phyloP scores from a whole-genome alignment of 129 eudicot genomes.

The Scalesia atractyloides region DNA sequence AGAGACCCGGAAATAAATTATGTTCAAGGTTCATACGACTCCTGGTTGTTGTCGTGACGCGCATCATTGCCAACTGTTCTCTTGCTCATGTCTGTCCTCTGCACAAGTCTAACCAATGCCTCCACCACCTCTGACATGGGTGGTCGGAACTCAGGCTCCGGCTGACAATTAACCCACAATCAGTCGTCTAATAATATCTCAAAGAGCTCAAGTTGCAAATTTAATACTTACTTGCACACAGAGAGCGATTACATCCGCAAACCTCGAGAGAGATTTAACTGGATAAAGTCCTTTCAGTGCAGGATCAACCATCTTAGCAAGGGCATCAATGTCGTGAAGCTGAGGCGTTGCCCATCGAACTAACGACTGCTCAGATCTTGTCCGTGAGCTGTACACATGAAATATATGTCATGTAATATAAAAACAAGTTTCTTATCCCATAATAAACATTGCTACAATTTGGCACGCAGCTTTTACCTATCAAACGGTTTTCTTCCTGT shows the following conservation, averaged over 20 bases:
- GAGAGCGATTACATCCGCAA: slow-evolving; percentile 93
- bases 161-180: slow-evolving; percentile 40
- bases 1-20: not conserved
- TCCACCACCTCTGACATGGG: slow-evolving; percentile 99
- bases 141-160: slow-evolving; percentile 97
- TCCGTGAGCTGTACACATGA: slow-evolving; percentile 55
- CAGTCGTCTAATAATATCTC: not conserved
- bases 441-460: not conserved
- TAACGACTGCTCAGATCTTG: slow-evolving; percentile 86
- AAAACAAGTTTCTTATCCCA: no score
- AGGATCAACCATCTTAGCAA: slow-evolving; percentile 96
- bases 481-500: slow-evolving; percentile 93
- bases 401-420: not conserved
- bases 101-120: slow-evolving; percentile 93
- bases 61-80: slow-evolving; percentile 83
- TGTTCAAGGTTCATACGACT: slow-evolving; percentile 25
- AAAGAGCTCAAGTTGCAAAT: not conserved
- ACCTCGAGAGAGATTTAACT: slow-evolving; percentile 91
- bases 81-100: slow-evolving; percentile 97
- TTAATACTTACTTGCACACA: slow-evolving; percentile 71
- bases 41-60: slow-evolving; percentile 23
- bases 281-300: slow-evolving; percentile 93
- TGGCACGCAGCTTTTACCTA: slow-evolving; percentile 41
- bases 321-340: slow-evolving; percentile 97
- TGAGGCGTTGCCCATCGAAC: slow-evolving; percentile 99